phyloP scores from a whole-genome alignment of 148 eudicot genomes.

The Cornus kousa region DNA sequence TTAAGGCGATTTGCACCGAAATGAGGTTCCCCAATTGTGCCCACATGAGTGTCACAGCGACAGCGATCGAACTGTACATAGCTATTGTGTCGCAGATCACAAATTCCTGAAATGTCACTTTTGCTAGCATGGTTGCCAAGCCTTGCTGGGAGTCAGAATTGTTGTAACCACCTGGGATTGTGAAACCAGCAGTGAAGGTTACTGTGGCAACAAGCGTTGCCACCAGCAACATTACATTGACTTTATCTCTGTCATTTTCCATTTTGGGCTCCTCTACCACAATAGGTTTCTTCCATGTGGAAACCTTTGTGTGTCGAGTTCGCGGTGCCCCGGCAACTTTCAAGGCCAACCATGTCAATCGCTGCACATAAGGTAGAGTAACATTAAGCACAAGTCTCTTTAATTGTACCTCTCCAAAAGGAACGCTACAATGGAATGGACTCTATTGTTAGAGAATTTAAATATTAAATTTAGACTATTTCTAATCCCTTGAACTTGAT shows the following conservation, averaged over 20 bases:
- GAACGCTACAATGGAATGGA: too few relatives aligned
- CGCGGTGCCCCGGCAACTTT: constrained; percentile 21
- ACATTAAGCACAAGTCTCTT: too few relatives aligned
- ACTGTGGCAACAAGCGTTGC: constrained; percentile 29
- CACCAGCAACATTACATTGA: constrained; percentile 26
- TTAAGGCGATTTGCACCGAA: constrained; percentile 18
- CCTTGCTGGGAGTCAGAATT: constrained; percentile 18
- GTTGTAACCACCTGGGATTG: constrained; percentile 30
- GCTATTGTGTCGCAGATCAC: constrained; percentile 43
- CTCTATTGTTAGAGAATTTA: too few relatives aligned
- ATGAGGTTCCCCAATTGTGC: constrained; percentile 40
- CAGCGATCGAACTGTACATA: constrained; percentile 36
- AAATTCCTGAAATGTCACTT: constrained; percentile 20
- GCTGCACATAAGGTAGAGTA: constrained; percentile 5
- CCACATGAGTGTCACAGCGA: constrained; percentile 40
- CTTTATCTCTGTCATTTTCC: constrained; percentile 22
- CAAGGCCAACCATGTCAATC: constrained; percentile 29
- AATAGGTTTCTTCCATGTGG: not conserved
- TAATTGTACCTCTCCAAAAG: too few relatives aligned
- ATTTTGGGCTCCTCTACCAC: not conserved
- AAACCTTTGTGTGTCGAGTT: constrained; percentile 8
- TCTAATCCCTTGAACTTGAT: too few relatives aligned
- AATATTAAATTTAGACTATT: too few relatives aligned
- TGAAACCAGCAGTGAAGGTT: constrained; percentile 27
- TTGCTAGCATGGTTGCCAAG: constrained; percentile 18